Percentiles rank a stretch among this genome's conserved stretches.
Conservation (phyloP, 2,329 filamentous ascomycete species). For the Fusarium mangiferae region DNA sequence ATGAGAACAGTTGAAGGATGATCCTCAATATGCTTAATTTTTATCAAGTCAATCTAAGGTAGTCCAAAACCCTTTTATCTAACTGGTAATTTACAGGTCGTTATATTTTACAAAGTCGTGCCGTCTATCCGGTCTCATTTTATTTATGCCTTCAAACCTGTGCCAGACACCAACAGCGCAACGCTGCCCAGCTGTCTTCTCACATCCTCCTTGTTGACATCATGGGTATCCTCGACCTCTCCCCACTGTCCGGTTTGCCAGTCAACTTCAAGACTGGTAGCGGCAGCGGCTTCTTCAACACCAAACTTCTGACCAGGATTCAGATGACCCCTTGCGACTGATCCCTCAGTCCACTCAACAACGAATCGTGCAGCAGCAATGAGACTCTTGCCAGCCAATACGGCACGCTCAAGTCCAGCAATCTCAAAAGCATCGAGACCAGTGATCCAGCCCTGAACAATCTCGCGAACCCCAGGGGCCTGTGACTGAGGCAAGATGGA, state of each 20-base stretch:
- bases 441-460: conserved; percentile 81
- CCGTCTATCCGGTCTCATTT: background rate
- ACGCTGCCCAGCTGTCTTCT: conserved; percentile 89
- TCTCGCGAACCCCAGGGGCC: conserved; percentile 76
- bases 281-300: conserved; percentile 82
- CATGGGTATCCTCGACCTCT: conserved; percentile 97
- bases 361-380: conserved; percentile 80
- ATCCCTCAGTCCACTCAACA: conserved; percentile 86
- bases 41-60: no score
- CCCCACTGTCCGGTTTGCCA: conserved; percentile 95
- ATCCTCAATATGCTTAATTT: background rate
- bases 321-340: conserved; percentile 60
- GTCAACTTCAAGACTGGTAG: conserved; percentile 83
- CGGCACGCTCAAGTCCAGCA: conserved; percentile 84
- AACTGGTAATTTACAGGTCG: conserved; percentile 22
- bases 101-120: conserved; percentile 30
- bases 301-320: conserved; percentile 66
- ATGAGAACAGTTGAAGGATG: no score
- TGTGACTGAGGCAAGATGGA: conserved; percentile 82
- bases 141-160: conserved; percentile 38
- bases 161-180: conserved; percentile 79
- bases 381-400: conserved; percentile 88
- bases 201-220: conserved; percentile 93
- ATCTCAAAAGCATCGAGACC: conserved; percentile 82
- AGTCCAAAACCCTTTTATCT: background rate